Conservation (phyloP, 2,329 filamentous ascomycete genomes). For the Diaporthe australafricana region DNA sequence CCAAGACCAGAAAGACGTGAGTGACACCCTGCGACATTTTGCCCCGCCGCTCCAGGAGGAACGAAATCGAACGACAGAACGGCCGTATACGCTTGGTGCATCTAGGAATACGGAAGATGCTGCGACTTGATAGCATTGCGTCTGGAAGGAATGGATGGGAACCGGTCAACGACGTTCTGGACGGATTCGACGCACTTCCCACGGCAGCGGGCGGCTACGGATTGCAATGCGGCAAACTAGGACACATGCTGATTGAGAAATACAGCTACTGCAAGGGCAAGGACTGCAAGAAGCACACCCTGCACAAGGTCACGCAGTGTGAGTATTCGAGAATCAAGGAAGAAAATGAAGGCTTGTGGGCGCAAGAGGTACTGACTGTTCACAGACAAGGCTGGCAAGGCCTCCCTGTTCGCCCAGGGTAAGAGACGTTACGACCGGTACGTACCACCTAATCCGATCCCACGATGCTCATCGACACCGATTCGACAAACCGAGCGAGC, state of each 20-base stretch:
- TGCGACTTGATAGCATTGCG: not conserved
- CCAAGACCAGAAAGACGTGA: slow-evolving; percentile 96
- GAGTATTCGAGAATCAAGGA: not conserved
- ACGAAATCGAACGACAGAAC: slow-evolving; percentile 49
- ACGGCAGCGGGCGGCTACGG: slow-evolving; percentile 18
- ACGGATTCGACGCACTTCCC: slow-evolving; percentile 58
- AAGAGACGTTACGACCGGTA: slow-evolving; percentile 97
- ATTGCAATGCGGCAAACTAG: not conserved
- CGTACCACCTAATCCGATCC: slow-evolving; percentile 24
- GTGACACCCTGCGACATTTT: slow-evolving; percentile 70
- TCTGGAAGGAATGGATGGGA: not conserved
- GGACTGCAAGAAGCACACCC: slow-evolving; percentile 82
- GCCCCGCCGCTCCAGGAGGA: slow-evolving; percentile 91
- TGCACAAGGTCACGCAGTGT: slow-evolving; percentile 84
- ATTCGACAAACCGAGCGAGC: not conserved
- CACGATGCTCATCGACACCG: not conserved
- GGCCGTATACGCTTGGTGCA: not conserved
- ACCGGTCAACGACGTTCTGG: no score
- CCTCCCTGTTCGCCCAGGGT: slow-evolving; percentile 74
- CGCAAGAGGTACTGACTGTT: slow-evolving; percentile 23
- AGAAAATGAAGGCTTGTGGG: not conserved
- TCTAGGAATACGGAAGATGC: not conserved
- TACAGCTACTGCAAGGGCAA: slow-evolving; percentile 82
- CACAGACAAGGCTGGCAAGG: slow-evolving; percentile 72
- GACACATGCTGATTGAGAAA: slow-evolving; percentile 29